Percentiles rank a stretch among this genome's conserved stretches.
phyloP scores from a whole-genome alignment of 2,329 filamentous ascomycete genomes.

The Sporothrix pallida region DNA sequence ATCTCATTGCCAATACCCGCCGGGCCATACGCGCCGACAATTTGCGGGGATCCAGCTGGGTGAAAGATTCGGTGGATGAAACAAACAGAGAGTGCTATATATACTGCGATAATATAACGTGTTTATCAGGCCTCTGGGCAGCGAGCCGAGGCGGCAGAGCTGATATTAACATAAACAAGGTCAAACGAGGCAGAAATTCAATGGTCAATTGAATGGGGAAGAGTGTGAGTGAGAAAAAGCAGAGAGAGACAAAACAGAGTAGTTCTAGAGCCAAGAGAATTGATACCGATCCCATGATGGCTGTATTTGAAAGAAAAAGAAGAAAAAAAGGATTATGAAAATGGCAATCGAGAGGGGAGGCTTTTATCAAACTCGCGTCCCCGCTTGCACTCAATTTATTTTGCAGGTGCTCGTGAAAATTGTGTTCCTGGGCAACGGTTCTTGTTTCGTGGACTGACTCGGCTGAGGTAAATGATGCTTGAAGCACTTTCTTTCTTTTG shows the following conservation, averaged over 20 bases:
- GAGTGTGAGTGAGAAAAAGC: neutral
- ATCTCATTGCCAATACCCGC: slow-evolving; percentile 19
- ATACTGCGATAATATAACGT: neutral
- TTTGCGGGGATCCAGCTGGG: neutral
- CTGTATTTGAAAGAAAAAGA: neutral
- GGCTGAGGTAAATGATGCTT: neutral
- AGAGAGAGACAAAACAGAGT: neutral
- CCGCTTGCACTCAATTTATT: neutral
- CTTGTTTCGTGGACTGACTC: slow-evolving; percentile 3
- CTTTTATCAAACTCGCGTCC: neutral
- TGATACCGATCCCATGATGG: neutral
- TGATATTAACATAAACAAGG: slow-evolving; percentile 9
- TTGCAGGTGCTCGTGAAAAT: too few relatives aligned
- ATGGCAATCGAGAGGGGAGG: neutral
- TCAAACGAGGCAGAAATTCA: neutral
- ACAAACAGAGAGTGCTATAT: neutral
- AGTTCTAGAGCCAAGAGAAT: neutral
- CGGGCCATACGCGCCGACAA: slow-evolving; percentile 28
- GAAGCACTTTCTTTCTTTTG: neutral
- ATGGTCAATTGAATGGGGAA: neutral
- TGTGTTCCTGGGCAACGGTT: neutral
- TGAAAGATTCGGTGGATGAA: neutral
- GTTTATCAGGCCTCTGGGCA: neutral
- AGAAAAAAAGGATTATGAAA: neutral
- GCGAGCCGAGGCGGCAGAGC: slow-evolving; percentile 17